Base-by-base conservation (phyloP, 2,329 filamentous ascomycete species). In the Penicillium sp. region DNA sequence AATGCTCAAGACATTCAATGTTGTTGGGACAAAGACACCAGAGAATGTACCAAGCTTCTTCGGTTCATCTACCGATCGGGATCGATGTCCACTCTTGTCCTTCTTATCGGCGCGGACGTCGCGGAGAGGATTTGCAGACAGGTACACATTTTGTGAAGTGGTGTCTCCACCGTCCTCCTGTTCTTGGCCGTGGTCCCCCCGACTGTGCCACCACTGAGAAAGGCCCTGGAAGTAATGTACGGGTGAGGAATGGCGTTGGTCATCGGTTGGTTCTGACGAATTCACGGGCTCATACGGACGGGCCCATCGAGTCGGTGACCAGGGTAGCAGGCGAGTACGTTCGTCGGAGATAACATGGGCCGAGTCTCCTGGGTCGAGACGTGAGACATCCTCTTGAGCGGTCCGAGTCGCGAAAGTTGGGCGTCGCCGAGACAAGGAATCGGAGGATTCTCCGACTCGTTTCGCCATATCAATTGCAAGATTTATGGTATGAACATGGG, bases 1-100 rank as follows among this genome's bases (percentile, higher is more conserved):
- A 74, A 96, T 95, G 66, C 90, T 93, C 63, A 95, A 78, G 41
- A 96, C 91, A 73, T 94, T 96, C 64, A 95, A 79, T 60, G 88
- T 92, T n/a, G 91, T 91, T 1, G 91, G 91, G 16, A 96, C 89
- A 72, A 92, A 96, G 47, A 95, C 89, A 8, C 89, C 89, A 4
- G 87, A 90, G 63, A 91, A 85, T 9, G 86, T 87, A 38, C 89
- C 89, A 56, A 95, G 80, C 76, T 94, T 94, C 65, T 82, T 76
- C 16, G 71, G 74, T 50, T 61, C 64, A 44, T 72, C 70, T 21
- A 58, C 54, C 23, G 64, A 50, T 34, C 67, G 68, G 56, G 61
- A 29, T 38, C 68, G 68, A 46, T 69, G 65, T 23, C 58, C 59
- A 56, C 57, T 55, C 52, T 65, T 69, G 50, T 73, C 72, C 60